Percentiles rank a stretch among this genome's conserved stretches.
These are phyloP conservation scores for Cruciata laevipes DNA, from an alignment of 257 asterid genomes.

Conservation along the genomic window DNA sequence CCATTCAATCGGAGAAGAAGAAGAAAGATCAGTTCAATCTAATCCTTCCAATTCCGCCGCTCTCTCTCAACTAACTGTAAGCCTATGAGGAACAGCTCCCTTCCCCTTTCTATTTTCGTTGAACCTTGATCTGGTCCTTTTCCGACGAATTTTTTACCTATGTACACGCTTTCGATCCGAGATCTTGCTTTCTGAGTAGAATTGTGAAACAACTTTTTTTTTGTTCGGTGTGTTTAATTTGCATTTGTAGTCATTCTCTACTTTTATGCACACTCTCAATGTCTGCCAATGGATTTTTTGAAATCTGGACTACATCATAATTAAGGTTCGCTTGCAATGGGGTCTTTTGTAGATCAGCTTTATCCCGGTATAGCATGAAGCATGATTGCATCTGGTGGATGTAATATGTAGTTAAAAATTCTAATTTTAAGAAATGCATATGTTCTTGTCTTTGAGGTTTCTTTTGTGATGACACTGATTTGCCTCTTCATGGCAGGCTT, in stretches of 20 bases:
- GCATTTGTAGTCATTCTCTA: not conserved
- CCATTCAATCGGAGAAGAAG: not conserved
- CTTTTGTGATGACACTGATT: not conserved
- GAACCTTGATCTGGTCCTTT: conserved; percentile 10
- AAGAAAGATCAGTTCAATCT: not conserved
- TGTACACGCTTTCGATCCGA: not conserved
- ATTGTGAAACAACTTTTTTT: not conserved
- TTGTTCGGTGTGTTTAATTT: not conserved
- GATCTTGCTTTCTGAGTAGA: conserved; percentile 8
- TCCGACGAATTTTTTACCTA: not conserved
- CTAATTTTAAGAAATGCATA: too few species aligned
- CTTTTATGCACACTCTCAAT: not conserved
- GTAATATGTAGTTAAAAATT: not conserved
- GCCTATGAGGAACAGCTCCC: conserved; percentile 2
- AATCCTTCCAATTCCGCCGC: not conserved
- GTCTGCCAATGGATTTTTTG: not conserved
- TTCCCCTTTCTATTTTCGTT: not conserved
- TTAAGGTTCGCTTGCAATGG: not conserved
- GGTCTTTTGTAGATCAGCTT: not conserved
- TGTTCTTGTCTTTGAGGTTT: not conserved
- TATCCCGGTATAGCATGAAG: not conserved
- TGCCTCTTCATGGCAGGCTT: conserved; percentile 18
- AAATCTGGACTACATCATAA: not conserved
- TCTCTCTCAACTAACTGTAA: not conserved
- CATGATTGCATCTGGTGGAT: not conserved